These are phyloP conservation scores for Syzygium grande DNA, from an alignment of 345 rosid genomes.

Conservation along the genomic window DNA sequence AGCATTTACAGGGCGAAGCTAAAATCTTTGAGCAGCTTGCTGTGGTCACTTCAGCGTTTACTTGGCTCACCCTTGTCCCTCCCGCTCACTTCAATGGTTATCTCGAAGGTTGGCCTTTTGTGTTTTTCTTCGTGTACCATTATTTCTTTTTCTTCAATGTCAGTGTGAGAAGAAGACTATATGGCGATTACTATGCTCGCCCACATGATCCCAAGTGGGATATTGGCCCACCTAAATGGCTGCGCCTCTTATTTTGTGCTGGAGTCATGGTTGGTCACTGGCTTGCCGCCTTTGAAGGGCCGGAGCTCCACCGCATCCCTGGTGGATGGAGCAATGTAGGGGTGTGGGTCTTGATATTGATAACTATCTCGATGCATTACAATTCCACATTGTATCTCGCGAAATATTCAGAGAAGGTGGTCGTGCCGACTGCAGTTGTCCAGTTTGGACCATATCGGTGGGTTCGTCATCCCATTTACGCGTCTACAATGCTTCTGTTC, in stretches of 20 bases:
- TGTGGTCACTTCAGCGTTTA: slow-evolving; percentile 53
- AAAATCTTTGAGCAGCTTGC: slow-evolving; percentile 69
- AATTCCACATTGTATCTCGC: slow-evolving; percentile 78
- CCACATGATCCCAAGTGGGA: slow-evolving; percentile 82
- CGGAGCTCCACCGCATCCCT: slow-evolving; percentile 64
- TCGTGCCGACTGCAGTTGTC: slow-evolving; percentile 74
- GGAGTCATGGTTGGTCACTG: slow-evolving; percentile 64
- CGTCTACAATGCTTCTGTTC: slow-evolving; percentile 68
- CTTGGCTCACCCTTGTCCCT: slow-evolving; percentile 87
- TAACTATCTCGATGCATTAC: slow-evolving; percentile 61
- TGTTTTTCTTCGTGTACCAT: slow-evolving; percentile 79
- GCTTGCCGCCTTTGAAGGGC: slow-evolving; percentile 90
- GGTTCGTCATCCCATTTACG: slow-evolving; percentile 76
- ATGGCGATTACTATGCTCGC: slow-evolving; percentile 66
- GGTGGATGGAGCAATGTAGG: slow-evolving; percentile 68
- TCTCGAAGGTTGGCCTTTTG: slow-evolving; percentile 87
- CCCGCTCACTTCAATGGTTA: slow-evolving; percentile 77
- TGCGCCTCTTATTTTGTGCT: slow-evolving; percentile 45
- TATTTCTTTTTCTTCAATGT: slow-evolving; percentile 88
- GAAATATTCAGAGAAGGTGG: slow-evolving; percentile 74
- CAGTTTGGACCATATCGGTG: slow-evolving; percentile 88
- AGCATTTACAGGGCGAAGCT: slow-evolving; percentile 56
- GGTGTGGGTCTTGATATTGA: slow-evolving; percentile 62
- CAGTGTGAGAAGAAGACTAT: slow-evolving; percentile 62
- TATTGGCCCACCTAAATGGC: slow-evolving; percentile 46